Percentiles rank a stretch among this genome's conserved stretches.
Evolutionary conservation across 2,329 filamentous ascomycete species (phyloP).

Genomic region (Colletotrichum sp.): DNA sequence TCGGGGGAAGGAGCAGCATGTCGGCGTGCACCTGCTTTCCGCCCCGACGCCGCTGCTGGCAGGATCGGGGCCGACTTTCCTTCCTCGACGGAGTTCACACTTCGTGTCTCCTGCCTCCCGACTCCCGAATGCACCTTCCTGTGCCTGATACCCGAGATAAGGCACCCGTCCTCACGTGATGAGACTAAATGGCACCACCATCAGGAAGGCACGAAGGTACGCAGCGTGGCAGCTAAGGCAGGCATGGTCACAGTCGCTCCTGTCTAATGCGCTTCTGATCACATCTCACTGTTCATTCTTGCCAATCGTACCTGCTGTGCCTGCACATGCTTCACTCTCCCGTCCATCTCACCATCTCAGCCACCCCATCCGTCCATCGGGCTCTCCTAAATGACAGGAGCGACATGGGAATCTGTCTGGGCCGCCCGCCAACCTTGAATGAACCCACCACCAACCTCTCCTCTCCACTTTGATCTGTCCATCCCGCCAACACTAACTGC

Average conservation of each 20-base stretch:
- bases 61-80: neutral
- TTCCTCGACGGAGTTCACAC: neutral
- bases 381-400: conserved; percentile 7
- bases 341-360: neutral
- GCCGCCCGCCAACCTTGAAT: neutral
- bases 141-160: neutral
- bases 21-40: neutral
- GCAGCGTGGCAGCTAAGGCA: neutral
- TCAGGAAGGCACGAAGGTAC: neutral
- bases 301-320: conserved; percentile 3
- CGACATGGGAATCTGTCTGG: neutral
- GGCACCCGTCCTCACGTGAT: neutral
- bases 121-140: neutral
- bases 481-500: neutral
- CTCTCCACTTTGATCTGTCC: neutral
- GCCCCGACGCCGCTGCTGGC: neutral
- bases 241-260: neutral
- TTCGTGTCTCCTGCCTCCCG: too few relatives aligned
- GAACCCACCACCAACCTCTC: neutral
- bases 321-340: conserved; percentile 4
- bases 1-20: neutral
- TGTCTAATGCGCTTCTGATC: neutral
- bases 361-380: neutral
- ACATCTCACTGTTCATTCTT: neutral
- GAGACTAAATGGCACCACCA: neutral